These are phyloP conservation scores for Chara braunii DNA, from an alignment of 139 green algal genomes.

Conservation along the genomic window DNA sequence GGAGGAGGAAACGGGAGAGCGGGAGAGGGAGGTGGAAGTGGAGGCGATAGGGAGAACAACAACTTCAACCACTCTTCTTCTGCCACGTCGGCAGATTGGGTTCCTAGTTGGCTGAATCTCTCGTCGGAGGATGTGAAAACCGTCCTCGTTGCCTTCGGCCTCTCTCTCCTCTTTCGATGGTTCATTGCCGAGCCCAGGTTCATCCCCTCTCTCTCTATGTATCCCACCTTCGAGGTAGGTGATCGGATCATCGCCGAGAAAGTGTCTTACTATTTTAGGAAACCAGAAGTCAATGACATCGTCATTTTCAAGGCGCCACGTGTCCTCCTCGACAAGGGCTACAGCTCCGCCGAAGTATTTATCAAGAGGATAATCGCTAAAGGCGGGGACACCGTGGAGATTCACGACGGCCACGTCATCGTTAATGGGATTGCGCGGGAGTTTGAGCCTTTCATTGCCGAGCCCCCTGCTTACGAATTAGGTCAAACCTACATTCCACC, in stretches of 20 bases:
- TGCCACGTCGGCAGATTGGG: too few relatives aligned
- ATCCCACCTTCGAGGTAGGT: slow-evolving; percentile 88
- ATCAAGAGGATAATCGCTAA: slow-evolving; percentile 93
- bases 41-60: too few relatives aligned
- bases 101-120: slow-evolving; percentile 48
- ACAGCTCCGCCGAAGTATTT: slow-evolving; percentile 66
- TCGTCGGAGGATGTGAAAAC: slow-evolving; percentile 81
- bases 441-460: slow-evolving; percentile 75
- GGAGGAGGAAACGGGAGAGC: too few relatives aligned
- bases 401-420: slow-evolving; percentile 66
- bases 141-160: slow-evolving; percentile 66
- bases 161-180: slow-evolving; percentile 79
- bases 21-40: too few relatives aligned
- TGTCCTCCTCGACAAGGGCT: slow-evolving; percentile 33
- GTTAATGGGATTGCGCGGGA: slow-evolving; percentile 69
- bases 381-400: slow-evolving; percentile 79
- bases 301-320: slow-evolving; percentile 78
- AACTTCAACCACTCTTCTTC: too few relatives aligned
- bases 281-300: slow-evolving; percentile 60
- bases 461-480: slow-evolving; percentile 49
- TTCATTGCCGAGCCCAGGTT: slow-evolving; percentile 93
- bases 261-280: slow-evolving; percentile 75
- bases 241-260: slow-evolving; percentile 95
- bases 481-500: slow-evolving; percentile 68
- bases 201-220: slow-evolving; percentile 98